phyloP scores from a whole-genome alignment of 2,329 filamentous ascomycete genomes.

The Trichoderma afroharzianum region DNA sequence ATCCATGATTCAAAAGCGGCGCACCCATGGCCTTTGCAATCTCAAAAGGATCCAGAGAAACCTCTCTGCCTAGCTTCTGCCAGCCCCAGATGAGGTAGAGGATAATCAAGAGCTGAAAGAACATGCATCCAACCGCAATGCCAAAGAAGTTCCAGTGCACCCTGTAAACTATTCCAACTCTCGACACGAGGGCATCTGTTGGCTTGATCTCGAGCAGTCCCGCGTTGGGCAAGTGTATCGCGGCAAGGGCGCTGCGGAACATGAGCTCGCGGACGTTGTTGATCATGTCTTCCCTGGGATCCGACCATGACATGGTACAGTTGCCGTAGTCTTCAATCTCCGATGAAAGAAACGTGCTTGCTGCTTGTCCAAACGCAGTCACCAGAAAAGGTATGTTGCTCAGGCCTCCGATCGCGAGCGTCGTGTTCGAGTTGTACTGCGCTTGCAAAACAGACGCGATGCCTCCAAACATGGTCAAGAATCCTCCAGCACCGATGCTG shows the following conservation, averaged over 20 bases:
- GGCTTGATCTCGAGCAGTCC: neutral
- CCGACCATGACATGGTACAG: constrained; percentile 9
- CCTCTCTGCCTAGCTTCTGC: neutral
- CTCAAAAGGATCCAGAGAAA: constrained; percentile 8
- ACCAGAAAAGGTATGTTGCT: neutral
- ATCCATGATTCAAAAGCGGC: neutral
- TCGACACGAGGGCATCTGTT: neutral
- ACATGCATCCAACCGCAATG: neutral
- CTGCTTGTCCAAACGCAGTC: neutral
- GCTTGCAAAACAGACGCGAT: neutral
- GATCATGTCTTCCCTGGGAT: constrained; percentile 8
- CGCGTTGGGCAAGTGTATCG: neutral
- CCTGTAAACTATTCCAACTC: neutral
- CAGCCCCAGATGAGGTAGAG: constrained; percentile 1
- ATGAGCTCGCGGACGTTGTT: constrained; percentile 4
- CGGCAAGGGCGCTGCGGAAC: constrained; percentile 13
- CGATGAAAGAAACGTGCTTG: constrained; percentile 2
- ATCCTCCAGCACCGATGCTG: constrained; percentile 5
- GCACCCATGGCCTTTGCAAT: constrained; percentile 15
- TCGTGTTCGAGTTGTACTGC: constrained; percentile 9
- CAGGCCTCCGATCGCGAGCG: neutral
- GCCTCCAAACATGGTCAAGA: constrained; percentile 7
- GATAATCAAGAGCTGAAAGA: neutral
- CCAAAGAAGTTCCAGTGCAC: neutral
- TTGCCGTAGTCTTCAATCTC: neutral